Percentiles rank a stretch among this genome's conserved stretches.
phyloP scores from a whole-genome alignment of 495 filamentous ascomycete genomes.

The Amorphotheca resinae region DNA sequence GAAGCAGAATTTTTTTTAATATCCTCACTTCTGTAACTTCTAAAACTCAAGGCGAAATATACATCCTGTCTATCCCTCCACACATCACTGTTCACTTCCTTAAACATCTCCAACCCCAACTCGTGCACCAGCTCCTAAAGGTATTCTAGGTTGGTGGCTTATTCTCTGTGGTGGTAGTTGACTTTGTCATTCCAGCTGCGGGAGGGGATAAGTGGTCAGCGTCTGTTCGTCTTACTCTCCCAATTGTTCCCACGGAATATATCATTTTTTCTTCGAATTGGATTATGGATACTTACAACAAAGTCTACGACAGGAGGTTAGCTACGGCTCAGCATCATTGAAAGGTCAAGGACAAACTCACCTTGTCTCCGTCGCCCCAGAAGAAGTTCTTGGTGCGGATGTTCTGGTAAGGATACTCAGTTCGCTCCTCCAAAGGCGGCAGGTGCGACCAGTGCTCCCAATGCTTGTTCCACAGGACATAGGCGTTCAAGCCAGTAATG shows the following conservation, averaged over 20 bases:
- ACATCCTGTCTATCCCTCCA: slow-evolving; percentile 7
- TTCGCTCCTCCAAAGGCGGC: slow-evolving; percentile 74
- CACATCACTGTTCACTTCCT: not conserved
- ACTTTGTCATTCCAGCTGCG: slow-evolving; percentile 82
- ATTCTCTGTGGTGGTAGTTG: slow-evolving; percentile 79
- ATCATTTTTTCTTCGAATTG: not conserved
- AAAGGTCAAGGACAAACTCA: slow-evolving; percentile 26
- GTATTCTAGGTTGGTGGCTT: not conserved
- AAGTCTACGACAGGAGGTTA: slow-evolving; percentile 34
- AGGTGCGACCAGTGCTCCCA: slow-evolving; percentile 90
- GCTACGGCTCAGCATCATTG: slow-evolving; percentile 10
- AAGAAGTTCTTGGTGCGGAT: slow-evolving; percentile 79
- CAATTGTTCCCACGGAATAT: not conserved
- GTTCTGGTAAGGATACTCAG: slow-evolving; percentile 90
- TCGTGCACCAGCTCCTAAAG: not conserved
- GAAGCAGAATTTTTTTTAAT: too few species aligned
- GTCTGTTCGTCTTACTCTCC: not conserved
- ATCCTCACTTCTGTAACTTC: too few species aligned
- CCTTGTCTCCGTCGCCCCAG: slow-evolving; percentile 92
- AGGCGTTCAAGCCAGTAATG: slow-evolving; percentile 64
- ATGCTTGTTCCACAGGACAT: slow-evolving; percentile 82
- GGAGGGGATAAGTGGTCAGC: slow-evolving; percentile 6
- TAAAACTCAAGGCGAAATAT: slow-evolving; percentile 21
- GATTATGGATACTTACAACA: slow-evolving; percentile 46
- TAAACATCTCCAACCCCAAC: not conserved